These are phyloP conservation scores for Hymenoscyphus repandus DNA, from an alignment of 2,329 filamentous ascomycete genomes.

Conservation along the genomic window DNA sequence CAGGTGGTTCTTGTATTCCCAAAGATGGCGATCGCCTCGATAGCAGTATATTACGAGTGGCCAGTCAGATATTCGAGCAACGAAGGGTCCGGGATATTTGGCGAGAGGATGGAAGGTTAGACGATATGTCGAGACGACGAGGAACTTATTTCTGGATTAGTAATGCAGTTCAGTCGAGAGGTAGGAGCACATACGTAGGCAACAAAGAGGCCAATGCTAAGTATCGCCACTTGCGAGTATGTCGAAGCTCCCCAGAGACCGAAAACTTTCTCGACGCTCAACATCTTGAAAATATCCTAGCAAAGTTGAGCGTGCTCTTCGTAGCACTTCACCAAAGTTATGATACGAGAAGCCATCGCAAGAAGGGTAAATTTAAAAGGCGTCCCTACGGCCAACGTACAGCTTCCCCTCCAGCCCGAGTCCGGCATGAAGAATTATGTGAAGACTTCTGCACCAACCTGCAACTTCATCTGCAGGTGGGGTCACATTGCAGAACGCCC, in stretches of 20 bases:
- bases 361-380: background rate
- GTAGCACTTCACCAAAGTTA: too few species aligned
- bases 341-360: too few species aligned
- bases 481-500: background rate
- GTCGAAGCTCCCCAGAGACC: background rate
- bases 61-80: conserved; percentile 14
- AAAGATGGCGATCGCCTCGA: conserved; percentile 13
- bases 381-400: background rate
- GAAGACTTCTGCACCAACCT: background rate
- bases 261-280: background rate
- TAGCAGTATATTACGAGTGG: conserved; percentile 10
- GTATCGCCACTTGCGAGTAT: background rate
- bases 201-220: too few species aligned
- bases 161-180: too few species aligned
- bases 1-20: conserved; percentile 12
- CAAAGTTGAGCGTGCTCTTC: too few species aligned
- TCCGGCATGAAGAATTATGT: too few species aligned
- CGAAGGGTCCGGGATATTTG: conserved; percentile 30
- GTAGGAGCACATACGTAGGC: background rate
- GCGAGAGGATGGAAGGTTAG: conserved; percentile 27
- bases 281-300: background rate
- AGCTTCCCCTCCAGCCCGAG: background rate
- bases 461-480: background rate
- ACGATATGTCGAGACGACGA: conserved; percentile 7
- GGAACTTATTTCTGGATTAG: background rate